phyloP scores from a whole-genome alignment of 108 stramenopile species.

The Skeletonema grethae region DNA sequence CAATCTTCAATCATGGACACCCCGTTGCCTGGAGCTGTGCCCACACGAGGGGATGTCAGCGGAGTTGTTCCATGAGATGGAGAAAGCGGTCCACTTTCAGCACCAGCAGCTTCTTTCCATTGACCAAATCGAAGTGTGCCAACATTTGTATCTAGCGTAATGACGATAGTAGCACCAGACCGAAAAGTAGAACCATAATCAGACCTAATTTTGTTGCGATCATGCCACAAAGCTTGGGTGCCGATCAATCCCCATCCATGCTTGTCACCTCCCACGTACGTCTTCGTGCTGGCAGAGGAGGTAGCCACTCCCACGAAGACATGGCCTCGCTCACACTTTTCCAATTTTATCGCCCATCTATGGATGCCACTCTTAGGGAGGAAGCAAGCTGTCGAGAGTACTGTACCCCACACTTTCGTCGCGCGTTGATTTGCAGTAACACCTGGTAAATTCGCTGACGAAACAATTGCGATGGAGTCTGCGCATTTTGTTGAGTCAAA shows the following conservation, averaged over 20 bases:
- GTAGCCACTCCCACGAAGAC: constrained; percentile 96
- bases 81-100: constrained; percentile 39
- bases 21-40: constrained; percentile 28
- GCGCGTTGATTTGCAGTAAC: constrained; percentile 77
- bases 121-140: constrained; percentile 80
- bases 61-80: constrained; percentile 42
- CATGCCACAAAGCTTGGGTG: constrained; percentile 96
- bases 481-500: constrained; percentile 83
- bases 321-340: constrained; percentile 92
- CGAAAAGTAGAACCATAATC: constrained; percentile 82
- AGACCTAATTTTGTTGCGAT: constrained; percentile 69
- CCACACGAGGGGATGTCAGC: constrained; percentile 31
- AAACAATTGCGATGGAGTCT: constrained; percentile 80
- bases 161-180: constrained; percentile 76
- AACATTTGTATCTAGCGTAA: constrained; percentile 81
- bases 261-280: constrained; percentile 97
- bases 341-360: constrained; percentile 84
- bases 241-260: constrained; percentile 98
- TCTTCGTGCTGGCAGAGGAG: constrained; percentile 79
- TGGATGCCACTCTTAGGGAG: constrained; percentile 79
- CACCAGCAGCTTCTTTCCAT: constrained; percentile 61
- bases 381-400: constrained; percentile 62
- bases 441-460: constrained; percentile 18
- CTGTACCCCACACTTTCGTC: constrained; percentile 86
- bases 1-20: constrained; percentile 74